Evolutionary conservation across 768 basidiomycete species (phyloP), one percentile per base, ranked within the genome.

Genomic region (Boletus bicolor): DNA sequence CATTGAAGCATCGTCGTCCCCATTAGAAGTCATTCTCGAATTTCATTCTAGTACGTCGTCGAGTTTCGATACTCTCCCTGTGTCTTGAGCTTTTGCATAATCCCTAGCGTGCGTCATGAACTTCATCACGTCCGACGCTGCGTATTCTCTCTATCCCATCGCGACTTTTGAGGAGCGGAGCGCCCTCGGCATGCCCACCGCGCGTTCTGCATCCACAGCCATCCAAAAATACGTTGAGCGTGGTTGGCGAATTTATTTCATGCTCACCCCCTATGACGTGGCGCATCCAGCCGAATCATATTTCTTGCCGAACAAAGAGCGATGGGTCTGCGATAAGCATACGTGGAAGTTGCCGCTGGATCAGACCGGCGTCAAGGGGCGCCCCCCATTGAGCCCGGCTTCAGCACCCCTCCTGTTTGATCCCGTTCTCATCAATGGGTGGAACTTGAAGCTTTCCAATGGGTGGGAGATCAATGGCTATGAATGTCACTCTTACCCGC

Each of bases 1-100:
- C 36, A 75, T 82, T 24, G 68, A 60, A 12, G 48, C 56, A 0
- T 0, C 28, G 1, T 51, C 58, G 37, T 73, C 35, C 57, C 75
- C 24, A 6, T 52, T 45, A 9, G 59, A 44, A 64, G 65, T 14
- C 71, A 75, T 82, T n/a, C 51, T 82, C 1, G 60, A 61, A 7
- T 82, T 81, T 51, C 81, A 82, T 53, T 78, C 76, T 0, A 79
- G 80, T 82, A 39, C 28, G 78, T 66, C 12, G 0, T 30, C 28
- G 15, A 5, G 39, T 28, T 41, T 19, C 51, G 21, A 11, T 37
- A 1, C 2, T 5, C 5, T n/a, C 1, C 15, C 28, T 28, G 5
- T 14, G 35, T 39, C 6, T 42, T 78, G 72, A 39, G 32, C 17
- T 10, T 11, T 26, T 21, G 30, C 47, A 34, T 35, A 4, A 19